These are phyloP conservation scores for Arabidopsis suecica DNA, from an alignment of 345 rosid species.

Conservation along the genomic window DNA sequence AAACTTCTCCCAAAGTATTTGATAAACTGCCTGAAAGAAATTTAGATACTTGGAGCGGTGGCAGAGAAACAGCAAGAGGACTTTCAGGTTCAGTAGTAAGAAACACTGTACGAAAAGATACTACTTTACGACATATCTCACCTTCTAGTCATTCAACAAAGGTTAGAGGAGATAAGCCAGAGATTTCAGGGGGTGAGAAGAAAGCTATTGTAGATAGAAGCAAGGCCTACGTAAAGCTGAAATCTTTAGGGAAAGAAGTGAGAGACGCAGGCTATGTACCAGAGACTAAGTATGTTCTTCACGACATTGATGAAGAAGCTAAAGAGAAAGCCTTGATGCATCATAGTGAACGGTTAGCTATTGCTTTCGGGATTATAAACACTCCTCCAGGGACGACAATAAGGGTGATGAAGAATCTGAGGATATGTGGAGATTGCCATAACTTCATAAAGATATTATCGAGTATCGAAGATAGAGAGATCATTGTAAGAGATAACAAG, in stretches of 20 bases:
- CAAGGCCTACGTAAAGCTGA: slow-evolving; percentile 37
- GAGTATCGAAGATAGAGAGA: slow-evolving; percentile 57
- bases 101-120: neutral
- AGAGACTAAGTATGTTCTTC: slow-evolving; percentile 61
- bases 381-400: slow-evolving; percentile 52
- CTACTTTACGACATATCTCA: slow-evolving; percentile 6
- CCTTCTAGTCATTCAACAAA: slow-evolving; percentile 16
- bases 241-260: slow-evolving; percentile 39
- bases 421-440: slow-evolving; percentile 73
- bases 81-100: neutral
- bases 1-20: slow-evolving; percentile 9
- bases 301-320: slow-evolving; percentile 69
- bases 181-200: slow-evolving; percentile 8
- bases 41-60: neutral
- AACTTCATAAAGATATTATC: slow-evolving; percentile 61
- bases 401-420: slow-evolving; percentile 64
- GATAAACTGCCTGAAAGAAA: slow-evolving; percentile 12
- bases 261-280: slow-evolving; percentile 61
- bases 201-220: slow-evolving; percentile 33
- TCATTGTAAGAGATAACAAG: slow-evolving; percentile 60
- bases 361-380: slow-evolving; percentile 61
- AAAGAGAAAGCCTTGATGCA: slow-evolving; percentile 63
- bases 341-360: slow-evolving; percentile 74
- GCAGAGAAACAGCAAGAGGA: slow-evolving; percentile 10
- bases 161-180: neutral